These are phyloP conservation scores for Adansonia digitata DNA, from an alignment of 345 rosid genomes.

Conservation along the genomic window DNA sequence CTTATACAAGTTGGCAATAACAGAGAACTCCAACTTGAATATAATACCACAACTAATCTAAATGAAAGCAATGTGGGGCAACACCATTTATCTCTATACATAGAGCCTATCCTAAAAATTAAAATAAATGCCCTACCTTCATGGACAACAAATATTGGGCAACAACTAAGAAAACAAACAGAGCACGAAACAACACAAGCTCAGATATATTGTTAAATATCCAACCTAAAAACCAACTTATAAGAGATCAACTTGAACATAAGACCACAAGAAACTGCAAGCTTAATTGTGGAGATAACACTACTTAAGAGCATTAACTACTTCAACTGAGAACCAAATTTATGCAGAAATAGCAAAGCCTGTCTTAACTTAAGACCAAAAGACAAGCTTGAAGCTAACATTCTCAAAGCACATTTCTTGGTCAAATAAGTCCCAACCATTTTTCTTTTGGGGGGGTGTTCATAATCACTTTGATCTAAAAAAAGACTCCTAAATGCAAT, in stretches of 20 bases:
- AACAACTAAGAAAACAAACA: neutral
- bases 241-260: neutral
- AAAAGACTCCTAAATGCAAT: neutral
- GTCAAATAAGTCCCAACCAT: neutral
- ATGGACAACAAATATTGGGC: neutral
- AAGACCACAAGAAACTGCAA: neutral
- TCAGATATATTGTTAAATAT: neutral
- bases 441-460: neutral
- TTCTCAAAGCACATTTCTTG: neutral
- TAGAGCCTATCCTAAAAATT: neutral
- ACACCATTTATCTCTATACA: neutral
- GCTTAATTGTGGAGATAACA: neutral
- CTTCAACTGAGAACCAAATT: neutral
- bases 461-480: neutral
- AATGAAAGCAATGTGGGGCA: neutral
- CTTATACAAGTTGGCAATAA: too few relatives aligned
- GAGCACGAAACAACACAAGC: neutral
- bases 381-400: neutral
- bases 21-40: neutral
- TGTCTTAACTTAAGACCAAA: neutral
- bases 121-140: neutral
- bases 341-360: neutral
- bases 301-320: neutral
- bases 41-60: neutral
- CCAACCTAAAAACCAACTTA: neutral